Conservation (phyloP, 352 stramenopile genomes). For the Globisporangium recalcitrans region DNA sequence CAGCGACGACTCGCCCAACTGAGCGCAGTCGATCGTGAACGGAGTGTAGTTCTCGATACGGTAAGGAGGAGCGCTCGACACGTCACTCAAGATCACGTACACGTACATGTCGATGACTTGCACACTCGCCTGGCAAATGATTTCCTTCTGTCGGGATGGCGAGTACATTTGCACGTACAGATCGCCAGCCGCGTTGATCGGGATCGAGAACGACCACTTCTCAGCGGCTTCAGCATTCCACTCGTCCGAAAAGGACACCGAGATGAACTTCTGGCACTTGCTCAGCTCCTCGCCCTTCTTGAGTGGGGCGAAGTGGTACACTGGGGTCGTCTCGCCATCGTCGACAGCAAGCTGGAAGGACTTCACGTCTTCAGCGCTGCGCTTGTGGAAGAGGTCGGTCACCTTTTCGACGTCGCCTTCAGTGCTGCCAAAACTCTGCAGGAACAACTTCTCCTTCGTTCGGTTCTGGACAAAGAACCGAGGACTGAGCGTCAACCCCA, state of each 20-base stretch:
- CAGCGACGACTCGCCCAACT: conserved; percentile 62
- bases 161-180: conserved; percentile 81
- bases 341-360: conserved; percentile 41
- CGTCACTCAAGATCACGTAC: conserved; percentile 82
- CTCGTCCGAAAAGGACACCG: conserved; percentile 68
- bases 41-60: conserved; percentile 87
- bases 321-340: conserved; percentile 54
- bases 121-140: conserved; percentile 82
- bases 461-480: conserved; percentile 84
- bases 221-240: conserved; percentile 45
- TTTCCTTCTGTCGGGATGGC: conserved; percentile 54
- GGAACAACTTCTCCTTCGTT: conserved; percentile 70
- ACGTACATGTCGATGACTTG: conserved; percentile 88
- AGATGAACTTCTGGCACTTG: conserved; percentile 72
- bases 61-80: conserved; percentile 74
- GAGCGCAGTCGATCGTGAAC: conserved; percentile 68
- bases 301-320: conserved; percentile 79
- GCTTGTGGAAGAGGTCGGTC: conserved; percentile 69
- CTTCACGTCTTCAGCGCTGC: conserved; percentile 56
- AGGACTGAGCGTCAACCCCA: conserved; percentile 72
- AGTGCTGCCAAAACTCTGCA: conserved; percentile 64
- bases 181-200: conserved; percentile 72
- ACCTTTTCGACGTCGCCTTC: conserved; percentile 60
- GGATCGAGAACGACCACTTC: conserved; percentile 78
- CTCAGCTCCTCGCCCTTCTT: conserved; percentile 57